Percentiles rank a stretch among this genome's conserved stretches.
phyloP scores from a whole-genome alignment of 1,139 yeast species.

The Meyerozyma sp. region DNA sequence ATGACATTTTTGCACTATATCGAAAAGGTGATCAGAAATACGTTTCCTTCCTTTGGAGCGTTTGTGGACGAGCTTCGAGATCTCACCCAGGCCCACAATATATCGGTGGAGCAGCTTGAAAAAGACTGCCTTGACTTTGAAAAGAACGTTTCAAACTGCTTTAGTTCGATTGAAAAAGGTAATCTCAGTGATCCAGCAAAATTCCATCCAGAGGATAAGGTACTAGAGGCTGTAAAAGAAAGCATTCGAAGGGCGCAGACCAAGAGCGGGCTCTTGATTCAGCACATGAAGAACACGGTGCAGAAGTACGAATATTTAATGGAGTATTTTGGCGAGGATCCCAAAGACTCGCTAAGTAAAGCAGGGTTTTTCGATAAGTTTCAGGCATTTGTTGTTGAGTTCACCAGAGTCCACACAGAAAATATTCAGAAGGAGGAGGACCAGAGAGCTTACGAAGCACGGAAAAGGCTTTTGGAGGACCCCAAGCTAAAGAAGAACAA shows the following conservation, averaged over 20 bases:
- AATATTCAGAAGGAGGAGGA: slow-evolving; percentile 46
- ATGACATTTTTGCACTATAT: slow-evolving; percentile 83
- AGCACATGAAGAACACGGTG: slow-evolving; percentile 51
- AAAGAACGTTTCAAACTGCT: slow-evolving; percentile 47
- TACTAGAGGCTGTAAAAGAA: slow-evolving; percentile 40
- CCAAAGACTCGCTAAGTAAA: slow-evolving; percentile 45
- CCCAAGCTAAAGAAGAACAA: slow-evolving; percentile 9
- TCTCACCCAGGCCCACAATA: slow-evolving; percentile 59
- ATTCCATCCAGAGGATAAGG: slow-evolving; percentile 75
- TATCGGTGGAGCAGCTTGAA: slow-evolving; percentile 73
- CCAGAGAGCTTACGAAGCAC: slow-evolving; percentile 33
- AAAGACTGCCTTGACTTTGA: slow-evolving; percentile 64
- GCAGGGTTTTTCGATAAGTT: slow-evolving; percentile 36
- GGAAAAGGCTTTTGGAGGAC: slow-evolving; percentile 32
- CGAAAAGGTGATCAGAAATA: slow-evolving; percentile 69
- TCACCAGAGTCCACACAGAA: slow-evolving; percentile 42
- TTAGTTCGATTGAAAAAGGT: slow-evolving; percentile 60
- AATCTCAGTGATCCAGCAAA: slow-evolving; percentile 61
- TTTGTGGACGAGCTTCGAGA: slow-evolving; percentile 72
- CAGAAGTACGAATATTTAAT: slow-evolving; percentile 56
- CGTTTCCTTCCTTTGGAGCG: slow-evolving; percentile 71
- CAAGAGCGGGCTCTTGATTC: slow-evolving; percentile 51
- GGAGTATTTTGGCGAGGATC: slow-evolving; percentile 81
- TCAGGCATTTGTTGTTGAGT: slow-evolving; percentile 33
- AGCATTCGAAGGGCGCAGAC: slow-evolving; percentile 61